Evolutionary conservation across 1,139 yeast species (phyloP), one percentile per base, ranked within the genome.

Genomic region (Geotrichum siamense): DNA sequence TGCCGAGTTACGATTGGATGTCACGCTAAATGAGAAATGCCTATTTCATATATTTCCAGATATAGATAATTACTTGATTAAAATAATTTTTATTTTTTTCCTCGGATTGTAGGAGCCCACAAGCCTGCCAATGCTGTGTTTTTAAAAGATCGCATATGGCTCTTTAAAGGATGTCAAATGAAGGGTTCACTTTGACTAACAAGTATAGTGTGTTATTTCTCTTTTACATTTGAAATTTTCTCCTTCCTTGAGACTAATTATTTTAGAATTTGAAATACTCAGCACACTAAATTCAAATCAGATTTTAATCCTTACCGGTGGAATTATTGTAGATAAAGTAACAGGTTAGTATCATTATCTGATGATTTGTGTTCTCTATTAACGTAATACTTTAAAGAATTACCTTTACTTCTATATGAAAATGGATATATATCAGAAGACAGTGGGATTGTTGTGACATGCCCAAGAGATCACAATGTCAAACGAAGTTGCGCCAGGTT

Each of bases 291-390:
- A 53, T 35, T 44, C 47, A 4, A 79, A 82, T 55, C 94, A 83
- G 59, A 84, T 84, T 0, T 70, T 78, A 4, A 70, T 85, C 3
- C 74, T 85, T 1, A 74, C 83, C 52, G 94, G 94, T 48, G 94
- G 84, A 57, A 84, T 94, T 0, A 94, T 94, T 23, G 82, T 94
- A 0, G 95, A 94, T 55, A 85, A 85, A 59, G 82, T 94, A 1
- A 85, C 94, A 0, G 94, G 58, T 55, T 43, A 5, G 57, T 40
- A 16, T 9, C 28, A 22, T 13, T 3, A 4, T 27, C 16, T 28
- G 20, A n/a, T 13, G n/a, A 12, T 13, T 13, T 13, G 25, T 30
- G 16, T 15, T 5, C n/a, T 13, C 23, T 22, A 28, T 15, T 35
- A 39, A 9, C 30, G 40, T 40, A 27, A 29, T 27, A 6, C n/a